Conservation (phyloP, 352 stramenopile species). For the Globisporangium middletonii region DNA sequence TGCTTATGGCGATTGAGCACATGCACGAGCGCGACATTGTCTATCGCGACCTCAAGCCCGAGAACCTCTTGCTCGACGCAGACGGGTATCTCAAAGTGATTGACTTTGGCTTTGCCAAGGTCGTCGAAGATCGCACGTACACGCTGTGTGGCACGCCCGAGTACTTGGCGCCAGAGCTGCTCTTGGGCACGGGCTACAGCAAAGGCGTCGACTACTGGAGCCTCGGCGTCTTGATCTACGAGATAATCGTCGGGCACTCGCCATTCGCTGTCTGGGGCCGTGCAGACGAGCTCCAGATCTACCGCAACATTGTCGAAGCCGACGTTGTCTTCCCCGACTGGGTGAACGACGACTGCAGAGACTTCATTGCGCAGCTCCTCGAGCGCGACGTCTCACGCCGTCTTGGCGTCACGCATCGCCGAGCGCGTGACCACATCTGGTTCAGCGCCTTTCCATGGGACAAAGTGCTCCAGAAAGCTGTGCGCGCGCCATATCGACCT, state of each 20-base stretch:
- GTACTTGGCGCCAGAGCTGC: slow-evolving; percentile 92
- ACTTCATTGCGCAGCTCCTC: slow-evolving; percentile 90
- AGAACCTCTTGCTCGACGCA: slow-evolving; percentile 90
- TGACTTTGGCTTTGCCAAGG: slow-evolving; percentile 94
- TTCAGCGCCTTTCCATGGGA: slow-evolving; percentile 89
- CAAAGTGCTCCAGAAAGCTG: slow-evolving; percentile 83
- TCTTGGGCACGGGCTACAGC: slow-evolving; percentile 87
- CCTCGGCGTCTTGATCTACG: slow-evolving; percentile 88
- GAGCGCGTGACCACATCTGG: slow-evolving; percentile 87
- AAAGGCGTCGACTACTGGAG: slow-evolving; percentile 92
- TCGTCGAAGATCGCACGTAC: slow-evolving; percentile 86
- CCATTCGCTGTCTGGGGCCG: slow-evolving; percentile 90
- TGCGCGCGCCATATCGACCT: slow-evolving; percentile 87
- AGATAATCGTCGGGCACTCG: slow-evolving; percentile 88
- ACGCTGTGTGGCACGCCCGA: slow-evolving; percentile 92
- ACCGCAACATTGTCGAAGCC: slow-evolving; percentile 91
- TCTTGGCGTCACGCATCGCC: slow-evolving; percentile 84
- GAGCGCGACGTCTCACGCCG: slow-evolving; percentile 87
- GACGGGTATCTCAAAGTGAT: slow-evolving; percentile 90
- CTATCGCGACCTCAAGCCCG: slow-evolving; percentile 91
- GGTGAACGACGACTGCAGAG: slow-evolving; percentile 87
- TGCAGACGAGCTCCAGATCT: slow-evolving; percentile 91
- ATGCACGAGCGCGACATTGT: slow-evolving; percentile 90
- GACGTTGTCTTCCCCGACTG: slow-evolving; percentile 89
- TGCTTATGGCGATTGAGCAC: slow-evolving; percentile 80